phyloP scores from a whole-genome alignment of 2,329 filamentous ascomycete species.

The Ploettnerulaceae sp. region DNA sequence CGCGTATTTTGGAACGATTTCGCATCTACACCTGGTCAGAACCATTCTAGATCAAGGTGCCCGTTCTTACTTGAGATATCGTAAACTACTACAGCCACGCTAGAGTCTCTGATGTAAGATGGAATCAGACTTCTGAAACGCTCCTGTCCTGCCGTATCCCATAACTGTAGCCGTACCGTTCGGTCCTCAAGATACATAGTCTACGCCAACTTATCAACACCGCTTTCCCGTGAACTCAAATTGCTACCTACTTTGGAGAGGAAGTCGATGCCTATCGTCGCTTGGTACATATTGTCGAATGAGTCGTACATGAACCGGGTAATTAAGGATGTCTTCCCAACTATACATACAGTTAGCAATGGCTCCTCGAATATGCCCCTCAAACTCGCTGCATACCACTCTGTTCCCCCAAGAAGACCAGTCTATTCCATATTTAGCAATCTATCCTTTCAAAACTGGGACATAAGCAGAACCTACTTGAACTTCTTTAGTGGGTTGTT shows the following conservation, averaged over 20 bases:
- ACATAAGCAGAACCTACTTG: slow-evolving; percentile 59
- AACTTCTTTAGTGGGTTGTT: slow-evolving; percentile 99
- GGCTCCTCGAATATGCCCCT: slow-evolving; percentile 2
- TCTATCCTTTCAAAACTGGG: neutral
- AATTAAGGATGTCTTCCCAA: slow-evolving; percentile 97
- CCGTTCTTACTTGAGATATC: slow-evolving; percentile 76
- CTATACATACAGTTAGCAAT: slow-evolving; percentile 45
- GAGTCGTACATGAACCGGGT: slow-evolving; percentile 99
- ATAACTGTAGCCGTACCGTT: slow-evolving; percentile 93
- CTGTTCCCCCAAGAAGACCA: slow-evolving; percentile 97
- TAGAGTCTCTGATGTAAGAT: slow-evolving; percentile 97
- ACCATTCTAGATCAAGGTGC: neutral
- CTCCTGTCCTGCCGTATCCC: slow-evolving; percentile 98
- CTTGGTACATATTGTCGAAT: slow-evolving; percentile 99
- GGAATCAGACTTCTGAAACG: slow-evolving; percentile 95
- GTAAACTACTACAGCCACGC: slow-evolving; percentile 96
- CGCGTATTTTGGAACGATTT: slow-evolving; percentile 98
- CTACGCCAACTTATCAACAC: slow-evolving; percentile 40
- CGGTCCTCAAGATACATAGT: slow-evolving; percentile 99
- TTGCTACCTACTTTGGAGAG: slow-evolving; percentile 76
- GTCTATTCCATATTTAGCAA: slow-evolving; percentile 47
- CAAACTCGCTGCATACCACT: slow-evolving; percentile 65
- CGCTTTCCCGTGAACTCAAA: slow-evolving; percentile 2
- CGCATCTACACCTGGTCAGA: slow-evolving; percentile 51
- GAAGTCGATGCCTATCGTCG: slow-evolving; percentile 98